Evolutionary conservation across 371 early-diverging fungal genomes (phyloP), one percentile per base, ranked within the genome.

Genomic region (Furculomyces boomerangus): DNA sequence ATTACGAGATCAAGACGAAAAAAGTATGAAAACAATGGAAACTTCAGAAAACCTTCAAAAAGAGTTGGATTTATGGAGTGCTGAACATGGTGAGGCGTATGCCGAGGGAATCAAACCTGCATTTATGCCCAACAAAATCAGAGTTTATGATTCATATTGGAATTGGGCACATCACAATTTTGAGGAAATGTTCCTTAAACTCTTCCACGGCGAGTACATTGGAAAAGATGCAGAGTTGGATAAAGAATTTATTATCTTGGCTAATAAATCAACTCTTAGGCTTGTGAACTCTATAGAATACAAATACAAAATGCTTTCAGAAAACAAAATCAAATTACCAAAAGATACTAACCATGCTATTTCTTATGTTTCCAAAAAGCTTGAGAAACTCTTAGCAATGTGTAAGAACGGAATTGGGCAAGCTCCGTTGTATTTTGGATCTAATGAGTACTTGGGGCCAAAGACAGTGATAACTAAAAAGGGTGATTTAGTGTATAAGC

Each of bases 141-240:
- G 95, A 53, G 73, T 67, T 27, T 93, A 85, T 62, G 90, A 93
- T 56, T 93, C 94, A 28, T 84, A 81, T 79, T 95, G 95, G 95
- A 95, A 95, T 73, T 95, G 95, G 95, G 86, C 83, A 48, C 83
- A 89, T 52, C 91, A 91, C 2, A 14, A 32, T 13, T 28, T 14
- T 13, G 32, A 31, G 10, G n/a, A 30, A 25, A 7, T 51, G 2
- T 51, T 31, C 37, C 31, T 30, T 35, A 32, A 25, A 18, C 18
- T 31, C 14, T 14, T 29, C 14, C 13, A 30, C 20, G 32, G 29
- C 10, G 24, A 10, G 14, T 31, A 32, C 24, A 32, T 8, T 8
- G 14, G 31, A 8, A 35, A 16, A 30, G 18, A 18, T 22, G n/a
- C 3, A 32, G 24, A n/a, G 2, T 32, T 29, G 18, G 24, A 18